These are phyloP conservation scores for Petrea volubilis DNA, from an alignment of 257 asterid genomes.

Conservation along the genomic window DNA sequence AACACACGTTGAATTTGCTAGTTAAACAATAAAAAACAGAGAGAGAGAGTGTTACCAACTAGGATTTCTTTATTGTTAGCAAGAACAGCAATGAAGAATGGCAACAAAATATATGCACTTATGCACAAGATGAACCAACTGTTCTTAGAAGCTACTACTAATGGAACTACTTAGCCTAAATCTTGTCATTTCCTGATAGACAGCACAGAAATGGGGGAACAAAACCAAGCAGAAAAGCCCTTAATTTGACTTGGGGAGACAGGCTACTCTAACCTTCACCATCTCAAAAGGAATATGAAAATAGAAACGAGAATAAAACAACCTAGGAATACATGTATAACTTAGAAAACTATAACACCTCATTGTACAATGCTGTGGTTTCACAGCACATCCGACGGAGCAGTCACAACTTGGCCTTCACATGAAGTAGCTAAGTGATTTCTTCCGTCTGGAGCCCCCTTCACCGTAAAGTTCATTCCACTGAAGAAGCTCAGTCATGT, in stretches of 20 bases:
- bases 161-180: neutral
- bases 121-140: conserved; percentile 29
- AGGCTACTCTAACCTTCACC: conserved; percentile 43
- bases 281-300: too few relatives aligned
- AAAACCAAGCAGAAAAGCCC: too few relatives aligned
- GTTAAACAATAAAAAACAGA: too few relatives aligned
- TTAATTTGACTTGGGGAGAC: too few relatives aligned
- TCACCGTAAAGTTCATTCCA: conserved; percentile 91
- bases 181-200: conserved; percentile 15
- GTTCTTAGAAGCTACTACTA: conserved; percentile 20
- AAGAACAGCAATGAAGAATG: conserved; percentile 29
- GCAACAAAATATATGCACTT: conserved; percentile 20
- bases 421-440: conserved; percentile 79
- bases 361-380: conserved; percentile 39
- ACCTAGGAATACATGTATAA: conserved; percentile 23
- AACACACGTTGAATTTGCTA: too few relatives aligned
- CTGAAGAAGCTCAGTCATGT: conserved; percentile 74
- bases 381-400: conserved; percentile 12
- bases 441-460: conserved; percentile 78
- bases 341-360: conserved; percentile 40
- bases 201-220: conserved; percentile 37
- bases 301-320: too few relatives aligned
- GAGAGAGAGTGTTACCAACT: too few relatives aligned
- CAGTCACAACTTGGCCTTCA: conserved; percentile 33
- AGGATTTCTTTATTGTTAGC: conserved; percentile 32